Conservation (phyloP, 495 filamentous ascomycete species). For the Lasiosphaeria miniovina region DNA sequence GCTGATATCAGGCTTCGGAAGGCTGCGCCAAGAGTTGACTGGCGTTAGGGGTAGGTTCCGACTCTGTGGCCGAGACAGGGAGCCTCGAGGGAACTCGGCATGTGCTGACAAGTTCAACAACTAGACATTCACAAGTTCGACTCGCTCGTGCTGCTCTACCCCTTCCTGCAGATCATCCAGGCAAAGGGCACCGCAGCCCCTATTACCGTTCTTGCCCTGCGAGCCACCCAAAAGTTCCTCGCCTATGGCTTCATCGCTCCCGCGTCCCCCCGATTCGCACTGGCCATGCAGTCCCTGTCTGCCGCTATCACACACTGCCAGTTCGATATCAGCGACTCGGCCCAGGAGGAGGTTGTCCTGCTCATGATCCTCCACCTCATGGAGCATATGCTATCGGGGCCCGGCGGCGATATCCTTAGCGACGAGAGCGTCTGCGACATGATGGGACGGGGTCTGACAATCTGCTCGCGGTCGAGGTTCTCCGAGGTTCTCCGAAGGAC, state of each 20-base stretch:
- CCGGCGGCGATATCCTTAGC: conserved; percentile 84
- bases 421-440: conserved; percentile 98
- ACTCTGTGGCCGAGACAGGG: background rate
- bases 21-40: conserved; percentile 82
- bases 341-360: conserved; percentile 91
- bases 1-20: conserved; percentile 90
- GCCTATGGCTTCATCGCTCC: conserved; percentile 85
- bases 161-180: conserved; percentile 95
- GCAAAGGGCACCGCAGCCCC: conserved; percentile 94
- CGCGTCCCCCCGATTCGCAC: conserved; percentile 76
- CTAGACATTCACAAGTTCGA: conserved; percentile 85
- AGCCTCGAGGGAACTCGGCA: background rate
- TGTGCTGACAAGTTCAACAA: conserved; percentile 30
- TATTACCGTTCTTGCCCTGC: conserved; percentile 89
- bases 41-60: conserved; percentile 69
- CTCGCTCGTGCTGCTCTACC: conserved; percentile 83
- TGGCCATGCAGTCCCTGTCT: conserved; percentile 92
- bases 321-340: conserved; percentile 93
- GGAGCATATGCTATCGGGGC: conserved; percentile 94
- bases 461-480: conserved; percentile 90
- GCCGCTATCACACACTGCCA: conserved; percentile 96
- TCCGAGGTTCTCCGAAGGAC: conserved; percentile 88
- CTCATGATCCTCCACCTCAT: conserved; percentile 93
- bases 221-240: conserved; percentile 97
- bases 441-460: conserved; percentile 98